Evolutionary conservation across 78 protist species (phyloP).

Genomic region (Dictyostelium capitatum): DNA sequence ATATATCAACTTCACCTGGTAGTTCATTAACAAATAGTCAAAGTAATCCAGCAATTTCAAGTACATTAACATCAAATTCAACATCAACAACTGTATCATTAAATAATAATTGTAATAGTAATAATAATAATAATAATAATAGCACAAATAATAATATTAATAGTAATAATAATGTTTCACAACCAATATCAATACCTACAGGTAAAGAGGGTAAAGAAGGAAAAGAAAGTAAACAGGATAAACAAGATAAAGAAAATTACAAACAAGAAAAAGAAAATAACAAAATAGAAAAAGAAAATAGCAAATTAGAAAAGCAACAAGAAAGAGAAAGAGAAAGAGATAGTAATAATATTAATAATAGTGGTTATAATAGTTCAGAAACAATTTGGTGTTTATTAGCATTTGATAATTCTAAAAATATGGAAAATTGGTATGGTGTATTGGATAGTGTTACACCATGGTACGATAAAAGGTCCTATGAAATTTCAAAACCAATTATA

Average conservation of each 20-base stretch:
- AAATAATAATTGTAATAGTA: background rate
- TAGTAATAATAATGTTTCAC: background rate
- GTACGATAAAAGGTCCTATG: conserved; percentile 69
- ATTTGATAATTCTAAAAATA: conserved; percentile 60
- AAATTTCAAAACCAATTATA: conserved; percentile 42
- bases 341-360: background rate
- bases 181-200: conserved; percentile 3
- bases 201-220: conserved; percentile 6
- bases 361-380: background rate
- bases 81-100: background rate
- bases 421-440: conserved; percentile 75
- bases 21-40: background rate
- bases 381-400: conserved; percentile 67
- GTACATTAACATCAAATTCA: background rate
- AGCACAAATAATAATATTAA: background rate
- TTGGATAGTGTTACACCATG: conserved; percentile 49
- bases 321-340: background rate
- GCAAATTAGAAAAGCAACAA: background rate
- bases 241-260: background rate
- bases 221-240: background rate
- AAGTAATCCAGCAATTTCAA: conserved; percentile 2
- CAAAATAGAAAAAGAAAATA: background rate
- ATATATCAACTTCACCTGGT: conserved; percentile 16
- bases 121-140: conserved; percentile 6
- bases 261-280: background rate